Percentiles rank a stretch among this genome's conserved stretches.
Evolutionary conservation across 2,329 filamentous ascomycete species (phyloP).

Genomic region (Tolypocladium tundrense): DNA sequence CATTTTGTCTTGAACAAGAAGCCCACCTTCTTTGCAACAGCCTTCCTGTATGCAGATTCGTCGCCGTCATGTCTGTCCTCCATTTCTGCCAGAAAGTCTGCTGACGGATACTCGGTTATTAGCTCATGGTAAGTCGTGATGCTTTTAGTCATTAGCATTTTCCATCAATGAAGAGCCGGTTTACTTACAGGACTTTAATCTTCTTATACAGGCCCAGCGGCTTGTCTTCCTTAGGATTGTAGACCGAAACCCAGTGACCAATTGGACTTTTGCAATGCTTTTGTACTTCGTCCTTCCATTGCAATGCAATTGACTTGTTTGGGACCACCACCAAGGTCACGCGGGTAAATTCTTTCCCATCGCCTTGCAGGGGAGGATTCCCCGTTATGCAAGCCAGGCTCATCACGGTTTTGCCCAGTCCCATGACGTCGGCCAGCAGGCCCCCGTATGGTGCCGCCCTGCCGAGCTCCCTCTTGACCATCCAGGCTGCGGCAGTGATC

Average conservation of each 20-base stretch:
- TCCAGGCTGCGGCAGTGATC: slow-evolving; percentile 40
- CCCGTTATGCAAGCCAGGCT: slow-evolving; percentile 64
- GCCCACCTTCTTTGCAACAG: slow-evolving; percentile 29
- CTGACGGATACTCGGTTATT: slow-evolving; percentile 5
- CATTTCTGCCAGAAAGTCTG: too few relatives aligned
- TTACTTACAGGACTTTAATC: background rate
- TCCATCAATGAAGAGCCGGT: background rate
- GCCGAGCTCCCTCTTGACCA: slow-evolving; percentile 38
- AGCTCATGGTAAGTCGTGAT: slow-evolving; percentile 21
- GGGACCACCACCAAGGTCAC: slow-evolving; percentile 23
- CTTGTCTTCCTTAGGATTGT: slow-evolving; percentile 1
- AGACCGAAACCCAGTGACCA: slow-evolving; percentile 1
- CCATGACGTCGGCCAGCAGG: slow-evolving; percentile 52
- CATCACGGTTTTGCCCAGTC: slow-evolving; percentile 61
- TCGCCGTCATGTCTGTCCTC: too few relatives aligned
- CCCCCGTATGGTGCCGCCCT: slow-evolving; percentile 40
- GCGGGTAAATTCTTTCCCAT: slow-evolving; percentile 22
- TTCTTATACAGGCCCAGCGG: too few relatives aligned
- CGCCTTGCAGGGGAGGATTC: slow-evolving; percentile 33
- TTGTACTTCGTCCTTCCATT: slow-evolving; percentile 19
- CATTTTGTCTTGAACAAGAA: slow-evolving; percentile 23
- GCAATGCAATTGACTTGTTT: slow-evolving; percentile 7
- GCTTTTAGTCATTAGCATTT: slow-evolving; percentile 7
- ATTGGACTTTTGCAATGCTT: slow-evolving; percentile 10
- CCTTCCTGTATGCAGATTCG: slow-evolving; percentile 11